These are phyloP conservation scores for Pyrenula aspistea DNA, from an alignment of 495 filamentous ascomycete species.

Conservation along the genomic window DNA sequence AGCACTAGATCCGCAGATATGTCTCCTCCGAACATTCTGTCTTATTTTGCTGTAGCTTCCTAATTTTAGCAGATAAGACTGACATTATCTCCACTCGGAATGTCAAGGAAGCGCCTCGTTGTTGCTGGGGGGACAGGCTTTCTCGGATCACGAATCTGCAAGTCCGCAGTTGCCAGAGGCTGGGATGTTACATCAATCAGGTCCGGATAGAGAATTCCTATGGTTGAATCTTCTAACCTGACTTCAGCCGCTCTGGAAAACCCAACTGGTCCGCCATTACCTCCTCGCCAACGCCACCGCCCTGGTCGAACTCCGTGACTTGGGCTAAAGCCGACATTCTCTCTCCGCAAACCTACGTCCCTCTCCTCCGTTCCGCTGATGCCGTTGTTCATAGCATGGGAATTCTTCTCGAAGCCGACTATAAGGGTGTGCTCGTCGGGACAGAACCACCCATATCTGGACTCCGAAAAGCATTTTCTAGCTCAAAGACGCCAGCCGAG, in stretches of 20 bases:
- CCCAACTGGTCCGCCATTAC: constrained; percentile 73
- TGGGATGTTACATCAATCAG: constrained; percentile 88
- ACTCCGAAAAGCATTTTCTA: constrained; percentile 62
- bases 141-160: constrained; percentile 83
- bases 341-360: constrained; percentile 61
- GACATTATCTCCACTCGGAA: constrained; percentile 9
- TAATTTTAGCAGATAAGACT: too few relatives aligned
- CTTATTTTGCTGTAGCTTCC: too few relatives aligned
- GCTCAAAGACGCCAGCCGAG: constrained; percentile 45
- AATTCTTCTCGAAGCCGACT: constrained; percentile 94
- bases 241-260: constrained; percentile 67
- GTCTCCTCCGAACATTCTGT: too few relatives aligned
- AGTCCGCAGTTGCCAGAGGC: constrained; percentile 64
- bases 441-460: constrained; percentile 64
- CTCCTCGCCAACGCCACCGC: constrained; percentile 56
- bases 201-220: constrained; percentile 25
- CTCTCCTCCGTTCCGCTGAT: constrained; percentile 58
- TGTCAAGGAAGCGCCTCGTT: constrained; percentile 58
- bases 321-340: constrained; percentile 87
- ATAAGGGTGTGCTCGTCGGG: constrained; percentile 83
- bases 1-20: not conserved
- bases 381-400: constrained; percentile 89
- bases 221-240: constrained; percentile 5
- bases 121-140: constrained; percentile 96
- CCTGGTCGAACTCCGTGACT: constrained; percentile 68